Evolutionary conservation across 768 basidiomycete species (phyloP).

Genomic region (Pulveroboletus sp.): DNA sequence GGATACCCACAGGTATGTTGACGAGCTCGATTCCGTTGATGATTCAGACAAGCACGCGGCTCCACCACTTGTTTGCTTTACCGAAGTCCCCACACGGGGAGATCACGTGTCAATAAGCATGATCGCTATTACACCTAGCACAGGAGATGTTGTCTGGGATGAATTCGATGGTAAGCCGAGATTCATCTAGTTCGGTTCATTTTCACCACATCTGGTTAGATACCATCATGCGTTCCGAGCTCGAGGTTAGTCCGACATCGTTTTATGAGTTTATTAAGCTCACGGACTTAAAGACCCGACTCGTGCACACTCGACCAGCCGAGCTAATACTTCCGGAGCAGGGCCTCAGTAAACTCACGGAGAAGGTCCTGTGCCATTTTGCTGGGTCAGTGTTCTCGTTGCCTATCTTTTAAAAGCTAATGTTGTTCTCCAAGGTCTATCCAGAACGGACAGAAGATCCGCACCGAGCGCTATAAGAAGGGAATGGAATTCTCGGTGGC

Average conservation of each 20-base stretch:
- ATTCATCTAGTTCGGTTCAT: neutral
- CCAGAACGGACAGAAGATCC: constrained; percentile 41
- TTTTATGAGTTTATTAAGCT: neutral
- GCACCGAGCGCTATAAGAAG: constrained; percentile 60
- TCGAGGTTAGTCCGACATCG: constrained; percentile 56
- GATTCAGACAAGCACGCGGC: constrained; percentile 53
- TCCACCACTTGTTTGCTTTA: constrained; percentile 72
- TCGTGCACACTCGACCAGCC: constrained; percentile 80
- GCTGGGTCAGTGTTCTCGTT: constrained; percentile 46
- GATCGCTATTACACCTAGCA: constrained; percentile 78
- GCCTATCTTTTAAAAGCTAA: constrained; percentile 6
- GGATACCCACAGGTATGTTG: constrained; percentile 64
- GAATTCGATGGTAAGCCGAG: constrained; percentile 67
- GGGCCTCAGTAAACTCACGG: constrained; percentile 64
- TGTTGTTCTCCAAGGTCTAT: constrained; percentile 32
- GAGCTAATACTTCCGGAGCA: constrained; percentile 70
- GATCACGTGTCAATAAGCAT: constrained; percentile 58
- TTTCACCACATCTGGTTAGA: constrained; percentile 42
- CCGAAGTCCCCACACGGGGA: constrained; percentile 40
- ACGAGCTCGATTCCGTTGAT: constrained; percentile 69
- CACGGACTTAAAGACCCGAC: constrained; percentile 62
- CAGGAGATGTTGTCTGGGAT: constrained; percentile 94
- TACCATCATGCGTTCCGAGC: constrained; percentile 79
- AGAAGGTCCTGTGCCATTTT: constrained; percentile 73
- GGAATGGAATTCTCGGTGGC: constrained; percentile 63